Base-by-base conservation (phyloP, 345 rosid species). In the Hevea brasiliensis region DNA sequence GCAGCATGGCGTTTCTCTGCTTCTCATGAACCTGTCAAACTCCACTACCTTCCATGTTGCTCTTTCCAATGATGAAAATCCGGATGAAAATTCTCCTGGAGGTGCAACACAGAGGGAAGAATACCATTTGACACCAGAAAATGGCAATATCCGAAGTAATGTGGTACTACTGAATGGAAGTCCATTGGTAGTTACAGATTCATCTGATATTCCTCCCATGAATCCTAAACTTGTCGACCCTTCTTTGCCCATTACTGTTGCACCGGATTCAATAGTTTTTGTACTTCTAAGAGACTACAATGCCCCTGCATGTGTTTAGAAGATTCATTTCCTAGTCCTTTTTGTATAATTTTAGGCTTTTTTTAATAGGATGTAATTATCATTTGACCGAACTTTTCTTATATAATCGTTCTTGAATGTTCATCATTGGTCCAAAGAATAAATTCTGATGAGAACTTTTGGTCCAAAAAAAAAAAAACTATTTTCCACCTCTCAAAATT, bases 121-220 rank as follows among this genome's bases (percentile, higher is more conserved):
- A 74, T 88, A 87, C 67, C 89, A 85, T 72, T 75, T 88, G 89
- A 88, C 86, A 0, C 87, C 91, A 0, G 45, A 82, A 77, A 73
- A 80, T 26, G 90, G 89, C 29, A 79, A 90, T 71, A 80, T 90
- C 57, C 85, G 71, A 45, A 90, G 90, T 41, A 86, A 85, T 42
- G 87, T 83, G 9, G 73, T 87, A 21, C 76, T 85, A 13, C 75
- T 88, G 17, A 90, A 89, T 29, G 89, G 83, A 65, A 77, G 65
- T 51, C 86, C 86, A 23, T 69, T 85, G 66, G 57, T 63, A 68
- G 84, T 90, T 44, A 84, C 86, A 1, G 59, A 77, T 1, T 53
- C 74, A 7, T 53, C 15, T 0, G 82, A 84, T 14, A 85, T 90
- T 58, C 91, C 88, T 14, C 48, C 72, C 35, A 66, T 87, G 81